Conservation (phyloP, 1,284 basidiomycete genomes). For the Ceratobasidium sp. region DNA sequence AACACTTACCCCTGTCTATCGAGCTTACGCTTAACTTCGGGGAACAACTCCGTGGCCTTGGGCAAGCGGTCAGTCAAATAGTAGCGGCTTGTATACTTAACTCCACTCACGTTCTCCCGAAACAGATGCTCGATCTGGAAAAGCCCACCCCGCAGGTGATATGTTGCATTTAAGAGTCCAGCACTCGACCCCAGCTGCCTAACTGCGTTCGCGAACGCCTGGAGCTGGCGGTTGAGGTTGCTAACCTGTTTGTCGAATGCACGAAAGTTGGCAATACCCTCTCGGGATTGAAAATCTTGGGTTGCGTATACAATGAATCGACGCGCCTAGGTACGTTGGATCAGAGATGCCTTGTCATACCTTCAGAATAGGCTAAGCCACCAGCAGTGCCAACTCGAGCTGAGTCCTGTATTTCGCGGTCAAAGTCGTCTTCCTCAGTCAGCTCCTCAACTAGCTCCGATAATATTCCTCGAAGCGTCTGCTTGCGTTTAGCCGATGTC, state of each 20-base stretch:
- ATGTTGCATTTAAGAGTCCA: slow-evolving; percentile 38
- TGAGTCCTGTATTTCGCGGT: slow-evolving; percentile 13
- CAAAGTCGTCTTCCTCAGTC: slow-evolving; percentile 6
- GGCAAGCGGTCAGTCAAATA: too few relatives aligned
- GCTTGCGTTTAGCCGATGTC: slow-evolving; percentile 22
- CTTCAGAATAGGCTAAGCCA: not conserved
- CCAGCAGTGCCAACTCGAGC: not conserved
- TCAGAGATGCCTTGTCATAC: not conserved
- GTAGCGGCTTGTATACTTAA: too few relatives aligned
- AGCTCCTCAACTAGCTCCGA: slow-evolving; percentile 23
- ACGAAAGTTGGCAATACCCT: slow-evolving; percentile 16
- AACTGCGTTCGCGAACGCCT: slow-evolving; percentile 39
- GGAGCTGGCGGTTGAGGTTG: slow-evolving; percentile 37
- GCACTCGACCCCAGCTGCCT: slow-evolving; percentile 40
- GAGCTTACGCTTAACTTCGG: too few relatives aligned
- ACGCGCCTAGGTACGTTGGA: too few relatives aligned
- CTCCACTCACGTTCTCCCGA: slow-evolving; percentile 37
- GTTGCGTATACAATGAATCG: too few relatives aligned
- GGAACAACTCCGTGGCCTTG: too few relatives aligned
- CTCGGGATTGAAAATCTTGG: slow-evolving; percentile 16
- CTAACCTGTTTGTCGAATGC: slow-evolving; percentile 3
- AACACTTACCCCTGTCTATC: too few relatives aligned
- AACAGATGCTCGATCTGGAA: slow-evolving; percentile 42
- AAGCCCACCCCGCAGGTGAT: slow-evolving; percentile 37
- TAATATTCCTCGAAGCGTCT: slow-evolving; percentile 19